Evolutionary conservation across 148 eudicot genomes (phyloP).

Genomic region (Diospyros kaki): DNA sequence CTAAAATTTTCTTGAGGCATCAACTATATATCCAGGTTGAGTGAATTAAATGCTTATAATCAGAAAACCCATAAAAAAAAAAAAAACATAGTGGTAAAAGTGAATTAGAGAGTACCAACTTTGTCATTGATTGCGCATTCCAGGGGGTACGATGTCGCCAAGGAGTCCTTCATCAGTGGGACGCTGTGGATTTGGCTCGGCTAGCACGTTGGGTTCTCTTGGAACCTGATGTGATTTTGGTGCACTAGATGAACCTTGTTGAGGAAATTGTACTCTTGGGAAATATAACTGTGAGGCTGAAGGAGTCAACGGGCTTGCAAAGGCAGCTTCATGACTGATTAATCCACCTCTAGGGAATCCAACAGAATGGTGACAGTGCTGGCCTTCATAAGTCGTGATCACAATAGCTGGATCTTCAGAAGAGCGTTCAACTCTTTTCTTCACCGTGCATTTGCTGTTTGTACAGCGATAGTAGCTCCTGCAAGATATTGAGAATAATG

Average conservation of each 20-base stretch:
- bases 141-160: slow-evolving; percentile 79
- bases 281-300: slow-evolving; percentile 30
- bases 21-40: no score
- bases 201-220: slow-evolving; percentile 13
- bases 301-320: slow-evolving; percentile 34
- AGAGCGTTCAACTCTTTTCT: slow-evolving; percentile 90
- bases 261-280: slow-evolving; percentile 36
- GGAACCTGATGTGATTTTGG: slow-evolving; percentile 25
- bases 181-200: slow-evolving; percentile 14
- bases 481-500: slow-evolving; percentile 1
- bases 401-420: slow-evolving; percentile 74
- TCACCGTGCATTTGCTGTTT: slow-evolving; percentile 85
- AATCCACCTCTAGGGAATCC: slow-evolving; percentile 75
- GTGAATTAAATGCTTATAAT: no score
- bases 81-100: no score
- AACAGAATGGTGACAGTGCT: slow-evolving; percentile 77
- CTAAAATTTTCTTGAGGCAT: no score
- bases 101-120: slow-evolving; percentile 15
- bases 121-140: slow-evolving; percentile 44
- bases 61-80: no score
- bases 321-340: slow-evolving; percentile 40
- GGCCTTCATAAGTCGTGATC: slow-evolving; percentile 95
- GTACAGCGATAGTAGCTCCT: slow-evolving; percentile 99
- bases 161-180: slow-evolving; percentile 60
- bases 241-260: slow-evolving; percentile 14